phyloP scores from a whole-genome alignment of 2,329 filamentous ascomycete species.

The Hypoxylon sp. region DNA sequence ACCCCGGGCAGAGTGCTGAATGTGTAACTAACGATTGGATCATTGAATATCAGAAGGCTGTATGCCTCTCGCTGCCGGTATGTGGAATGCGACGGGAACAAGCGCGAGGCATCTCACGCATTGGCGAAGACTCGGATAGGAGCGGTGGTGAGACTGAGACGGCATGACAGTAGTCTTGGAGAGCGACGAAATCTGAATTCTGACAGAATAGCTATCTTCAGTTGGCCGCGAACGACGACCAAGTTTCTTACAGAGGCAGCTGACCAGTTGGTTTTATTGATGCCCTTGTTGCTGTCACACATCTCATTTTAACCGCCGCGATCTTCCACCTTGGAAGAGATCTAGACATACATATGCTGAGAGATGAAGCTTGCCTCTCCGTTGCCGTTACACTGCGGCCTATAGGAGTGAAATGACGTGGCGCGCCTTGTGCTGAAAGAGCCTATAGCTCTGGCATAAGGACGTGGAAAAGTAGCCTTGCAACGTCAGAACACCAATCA shows the following conservation, averaged over 20 bases:
- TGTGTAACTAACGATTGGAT: constrained; percentile 13
- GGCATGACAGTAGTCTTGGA: neutral
- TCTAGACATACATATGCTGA: constrained; percentile 12
- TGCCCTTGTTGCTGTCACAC: constrained; percentile 15
- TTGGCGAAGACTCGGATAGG: constrained; percentile 13
- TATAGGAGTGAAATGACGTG: constrained; percentile 18
- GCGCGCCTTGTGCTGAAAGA: neutral
- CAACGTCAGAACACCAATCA: constrained; percentile 25
- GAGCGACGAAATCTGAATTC: constrained; percentile 21
- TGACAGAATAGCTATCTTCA: constrained; percentile 21
- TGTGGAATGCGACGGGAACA: constrained; percentile 15
- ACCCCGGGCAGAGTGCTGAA: constrained; percentile 1
- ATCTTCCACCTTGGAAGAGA: constrained; percentile 11
- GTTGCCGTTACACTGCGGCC: constrained; percentile 23
- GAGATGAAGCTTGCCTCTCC: constrained; percentile 10
- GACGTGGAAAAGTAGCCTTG: constrained; percentile 1
- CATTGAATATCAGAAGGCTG: constrained; percentile 11
- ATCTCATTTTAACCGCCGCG: constrained; percentile 15
- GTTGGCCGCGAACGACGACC: constrained; percentile 8
- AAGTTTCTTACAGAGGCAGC: constrained; percentile 10
- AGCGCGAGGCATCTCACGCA: constrained; percentile 4
- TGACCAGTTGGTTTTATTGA: constrained; percentile 10
- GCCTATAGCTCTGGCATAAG: constrained; percentile 17
- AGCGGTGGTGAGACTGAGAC: neutral
- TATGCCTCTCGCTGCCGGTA: constrained; percentile 10